Evolutionary conservation across 345 rosid species (phyloP).

Genomic region (Pugionium dolabratum): DNA sequence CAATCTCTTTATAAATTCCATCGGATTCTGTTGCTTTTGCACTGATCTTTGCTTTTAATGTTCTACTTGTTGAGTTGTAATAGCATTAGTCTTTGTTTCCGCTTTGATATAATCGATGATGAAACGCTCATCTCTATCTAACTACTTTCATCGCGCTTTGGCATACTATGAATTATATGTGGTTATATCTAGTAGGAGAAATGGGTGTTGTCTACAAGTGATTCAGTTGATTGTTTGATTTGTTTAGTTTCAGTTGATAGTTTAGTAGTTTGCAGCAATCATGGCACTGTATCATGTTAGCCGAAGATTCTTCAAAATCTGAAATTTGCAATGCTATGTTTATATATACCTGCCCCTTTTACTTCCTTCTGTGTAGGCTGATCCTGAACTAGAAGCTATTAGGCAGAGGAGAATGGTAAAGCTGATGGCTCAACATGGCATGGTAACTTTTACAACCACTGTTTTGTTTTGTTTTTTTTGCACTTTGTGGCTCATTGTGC

Average conservation of each 20-base stretch:
- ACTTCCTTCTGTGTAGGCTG: slow-evolving; percentile 58
- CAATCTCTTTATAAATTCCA: background rate
- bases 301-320: background rate
- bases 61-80: slow-evolving; percentile 10
- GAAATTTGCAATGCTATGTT: background rate
- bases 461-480: slow-evolving; percentile 21
- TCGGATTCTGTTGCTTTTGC: background rate
- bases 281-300: slow-evolving; percentile 20
- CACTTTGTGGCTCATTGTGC: slow-evolving; percentile 18
- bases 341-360: background rate
- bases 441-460: slow-evolving; percentile 41
- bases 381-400: slow-evolving; percentile 92
- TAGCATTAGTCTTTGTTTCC: background rate
- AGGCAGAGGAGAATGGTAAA: slow-evolving; percentile 96
- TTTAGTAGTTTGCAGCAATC: background rate
- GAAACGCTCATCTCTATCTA: background rate
- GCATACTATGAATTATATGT: background rate
- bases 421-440: slow-evolving; percentile 84
- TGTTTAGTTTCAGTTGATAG: background rate
- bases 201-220: too few species aligned
- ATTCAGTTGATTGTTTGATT: background rate
- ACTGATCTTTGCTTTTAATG: background rate
- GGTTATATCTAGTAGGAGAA: too few species aligned
- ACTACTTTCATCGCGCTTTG: background rate
- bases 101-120: background rate